These are phyloP conservation scores for Suzukiozyma palmioleophila DNA, from an alignment of 1,139 yeast genomes.

Conservation along the genomic window DNA sequence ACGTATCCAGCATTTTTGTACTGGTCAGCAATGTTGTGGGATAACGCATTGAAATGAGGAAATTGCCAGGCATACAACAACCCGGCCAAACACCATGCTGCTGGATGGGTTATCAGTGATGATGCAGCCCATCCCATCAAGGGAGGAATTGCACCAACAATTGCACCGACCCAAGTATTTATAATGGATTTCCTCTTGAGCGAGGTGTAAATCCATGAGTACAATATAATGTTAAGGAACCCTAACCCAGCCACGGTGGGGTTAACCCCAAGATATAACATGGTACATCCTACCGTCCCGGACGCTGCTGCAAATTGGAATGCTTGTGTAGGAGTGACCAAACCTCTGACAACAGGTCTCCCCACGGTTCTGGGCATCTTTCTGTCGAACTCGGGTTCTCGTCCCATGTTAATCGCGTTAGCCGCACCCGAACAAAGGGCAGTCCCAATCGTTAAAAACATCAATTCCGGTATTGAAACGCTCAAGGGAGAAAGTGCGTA, in stretches of 20 bases:
- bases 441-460: constrained; percentile 79
- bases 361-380: constrained; percentile 86
- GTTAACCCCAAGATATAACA: constrained; percentile 78
- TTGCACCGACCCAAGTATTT: constrained; percentile 98
- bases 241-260: constrained; percentile 81
- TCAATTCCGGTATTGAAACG: constrained; percentile 62
- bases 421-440: constrained; percentile 90
- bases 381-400: constrained; percentile 88
- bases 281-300: constrained; percentile 67
- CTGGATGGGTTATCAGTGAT: constrained; percentile 75
- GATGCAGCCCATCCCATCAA: constrained; percentile 99
- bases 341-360: constrained; percentile 88
- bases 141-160: constrained; percentile 98
- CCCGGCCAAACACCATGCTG: constrained; percentile 92
- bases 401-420: constrained; percentile 93
- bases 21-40: constrained; percentile 84
- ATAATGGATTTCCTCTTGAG: constrained; percentile 77
- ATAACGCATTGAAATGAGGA: constrained; percentile 92
- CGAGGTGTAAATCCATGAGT: constrained; percentile 89
- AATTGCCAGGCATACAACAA: constrained; percentile 96
- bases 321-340: constrained; percentile 72
- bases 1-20: constrained; percentile 91
- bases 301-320: constrained; percentile 70
- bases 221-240: constrained; percentile 68
- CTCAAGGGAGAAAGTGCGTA: constrained; percentile 88